These are phyloP conservation scores for Secale cereale DNA, from an alignment of 176 grass and related monocot species.

Conservation along the genomic window DNA sequence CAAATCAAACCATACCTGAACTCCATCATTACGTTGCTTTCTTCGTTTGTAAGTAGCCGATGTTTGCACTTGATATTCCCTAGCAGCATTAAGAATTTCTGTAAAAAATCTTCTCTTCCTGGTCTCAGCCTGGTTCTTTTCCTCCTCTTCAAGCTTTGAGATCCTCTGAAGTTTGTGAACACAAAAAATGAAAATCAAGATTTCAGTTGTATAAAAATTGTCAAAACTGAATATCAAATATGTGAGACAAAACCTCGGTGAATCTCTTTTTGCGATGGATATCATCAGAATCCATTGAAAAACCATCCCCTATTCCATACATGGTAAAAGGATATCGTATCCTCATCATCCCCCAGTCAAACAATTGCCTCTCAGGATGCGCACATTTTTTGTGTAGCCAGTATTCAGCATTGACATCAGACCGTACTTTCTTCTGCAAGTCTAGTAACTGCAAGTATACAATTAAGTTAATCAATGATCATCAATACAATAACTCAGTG, in stretches of 20 bases:
- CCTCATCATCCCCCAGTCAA: slow-evolving; percentile 98
- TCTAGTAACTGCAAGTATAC: slow-evolving; percentile 63
- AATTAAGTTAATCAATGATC: slow-evolving; percentile 32
- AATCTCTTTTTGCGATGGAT: slow-evolving; percentile 86
- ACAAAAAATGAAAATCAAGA: slow-evolving; percentile 8
- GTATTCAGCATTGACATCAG: slow-evolving; percentile 74
- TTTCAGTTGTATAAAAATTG: slow-evolving; percentile 27
- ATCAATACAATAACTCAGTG: neutral
- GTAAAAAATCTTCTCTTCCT: slow-evolving; percentile 95
- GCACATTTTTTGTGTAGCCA: slow-evolving; percentile 85
- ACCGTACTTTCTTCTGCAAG: slow-evolving; percentile 87
- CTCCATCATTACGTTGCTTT: slow-evolving; percentile 94
- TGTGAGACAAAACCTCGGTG: slow-evolving; percentile 61
- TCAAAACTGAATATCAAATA: neutral
- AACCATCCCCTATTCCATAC: slow-evolving; percentile 86
- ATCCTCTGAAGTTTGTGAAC: slow-evolving; percentile 58
- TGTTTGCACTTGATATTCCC: slow-evolving; percentile 81
- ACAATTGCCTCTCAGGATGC: slow-evolving; percentile 80
- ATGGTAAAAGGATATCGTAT: slow-evolving; percentile 80
- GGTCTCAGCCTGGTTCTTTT: slow-evolving; percentile 80
- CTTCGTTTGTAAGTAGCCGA: slow-evolving; percentile 70
- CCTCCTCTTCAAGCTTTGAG: slow-evolving; percentile 91
- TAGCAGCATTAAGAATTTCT: slow-evolving; percentile 91
- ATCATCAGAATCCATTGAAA: slow-evolving; percentile 72
- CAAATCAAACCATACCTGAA: slow-evolving; percentile 59